Base-by-base conservation (phyloP, 192 early-diverging fungal species). In the Entophlyctis luteolus region DNA sequence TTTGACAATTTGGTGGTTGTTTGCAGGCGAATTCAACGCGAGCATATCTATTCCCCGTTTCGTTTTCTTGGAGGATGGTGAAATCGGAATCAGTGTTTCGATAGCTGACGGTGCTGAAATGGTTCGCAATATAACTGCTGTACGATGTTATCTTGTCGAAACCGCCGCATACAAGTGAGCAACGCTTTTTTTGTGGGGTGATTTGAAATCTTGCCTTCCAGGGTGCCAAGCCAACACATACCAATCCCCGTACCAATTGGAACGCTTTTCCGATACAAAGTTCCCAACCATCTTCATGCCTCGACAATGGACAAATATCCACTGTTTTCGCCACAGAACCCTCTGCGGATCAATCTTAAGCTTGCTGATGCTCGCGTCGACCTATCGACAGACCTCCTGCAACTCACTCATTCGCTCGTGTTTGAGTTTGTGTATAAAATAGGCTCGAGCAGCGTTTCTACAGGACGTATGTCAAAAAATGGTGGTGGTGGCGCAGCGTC, bases 361-460 rank as follows among this genome's bases (percentile, higher is more conserved):
- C 47, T 63, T 6, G 60, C 60, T 33, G 60, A 63, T n/a, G 6
- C 60, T 16, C 60, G 60, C 25, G 33, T 48, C 8, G 60, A 63
- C 47, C 31, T 63, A 6, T n/a, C 28, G 28, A 63, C 60, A 2
- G 16, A 34, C 8, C 28, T 63, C 12, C 47, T 63, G 16, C 60
- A 63, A 63, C 47, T 63, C 25, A 63, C 42, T 12, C 60, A 63
- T 33, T 63, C 60, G 10, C 60, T 63, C 60, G 60, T 63, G 14
- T 63, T 63, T 33, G 60, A 63, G 50, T 63, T 63, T 20, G 60
- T 63, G 16, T 63, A 63, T 23, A 63, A 63, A 33, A 63, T 32
- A 2, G 60, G 60, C 27, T 35, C 60, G 36, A 49, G 46, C 5
- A 48, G 25, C 4, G 48, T 48, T 2, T 29, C 32, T 5, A 5